phyloP scores from a whole-genome alignment of 2,329 filamentous ascomycete genomes.

The Hymenoscyphus fraxineus region DNA sequence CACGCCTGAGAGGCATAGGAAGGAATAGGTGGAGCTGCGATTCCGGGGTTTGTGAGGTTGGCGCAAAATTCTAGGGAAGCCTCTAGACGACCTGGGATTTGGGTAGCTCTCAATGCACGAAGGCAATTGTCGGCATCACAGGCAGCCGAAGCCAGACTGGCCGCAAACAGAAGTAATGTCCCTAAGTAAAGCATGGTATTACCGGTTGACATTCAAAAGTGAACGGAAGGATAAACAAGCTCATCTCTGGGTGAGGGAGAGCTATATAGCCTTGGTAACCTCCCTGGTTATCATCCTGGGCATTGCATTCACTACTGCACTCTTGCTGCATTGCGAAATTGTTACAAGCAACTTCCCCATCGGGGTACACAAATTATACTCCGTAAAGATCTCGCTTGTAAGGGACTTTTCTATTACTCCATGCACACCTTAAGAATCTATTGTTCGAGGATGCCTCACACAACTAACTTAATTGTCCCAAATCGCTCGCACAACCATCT shows the following conservation, averaged over 20 bases:
- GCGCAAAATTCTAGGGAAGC: constrained; percentile 37
- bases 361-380: not conserved
- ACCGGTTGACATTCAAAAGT: not conserved
- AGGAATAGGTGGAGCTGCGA: constrained; percentile 16
- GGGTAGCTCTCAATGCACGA: constrained; percentile 37
- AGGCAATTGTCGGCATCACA: constrained; percentile 40
- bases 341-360: not conserved
- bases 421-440: too few relatives aligned
- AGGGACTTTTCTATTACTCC: too few relatives aligned
- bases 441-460: too few relatives aligned
- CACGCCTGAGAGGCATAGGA: constrained; percentile 20
- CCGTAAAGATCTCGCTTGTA: not conserved
- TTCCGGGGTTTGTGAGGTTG: constrained; percentile 20
- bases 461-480: too few relatives aligned
- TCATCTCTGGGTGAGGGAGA: not conserved
- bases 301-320: not conserved
- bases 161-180: constrained; percentile 13
- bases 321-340: not conserved
- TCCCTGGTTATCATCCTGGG: not conserved
- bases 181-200: constrained; percentile 16
- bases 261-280: not conserved
- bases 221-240: not conserved
- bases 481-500: too few relatives aligned
- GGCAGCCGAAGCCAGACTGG: constrained; percentile 16
- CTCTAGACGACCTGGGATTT: constrained; percentile 34